Evolutionary conservation across 2,329 filamentous ascomycete genomes (phyloP).

Genomic region (Penicillium sp.): DNA sequence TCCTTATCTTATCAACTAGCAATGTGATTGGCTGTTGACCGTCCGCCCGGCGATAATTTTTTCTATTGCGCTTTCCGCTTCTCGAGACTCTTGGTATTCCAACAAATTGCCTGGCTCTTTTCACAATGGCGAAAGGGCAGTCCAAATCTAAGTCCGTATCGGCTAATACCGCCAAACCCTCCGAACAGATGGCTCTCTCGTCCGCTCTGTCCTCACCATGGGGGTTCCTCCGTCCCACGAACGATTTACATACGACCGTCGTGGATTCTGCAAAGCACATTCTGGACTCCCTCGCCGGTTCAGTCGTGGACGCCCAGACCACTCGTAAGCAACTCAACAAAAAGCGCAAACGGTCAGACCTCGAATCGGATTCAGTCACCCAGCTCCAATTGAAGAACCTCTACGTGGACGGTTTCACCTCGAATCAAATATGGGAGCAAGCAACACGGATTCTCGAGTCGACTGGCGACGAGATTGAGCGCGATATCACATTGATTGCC

Average conservation of each 20-base stretch:
- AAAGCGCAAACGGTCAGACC: conserved; percentile 71
- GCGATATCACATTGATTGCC: conserved; percentile 42
- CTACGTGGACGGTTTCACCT: conserved; percentile 82
- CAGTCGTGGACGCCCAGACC: conserved; percentile 71
- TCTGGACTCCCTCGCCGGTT: conserved; percentile 73
- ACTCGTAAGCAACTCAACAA: conserved; percentile 65
- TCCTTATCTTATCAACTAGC: conserved; percentile 10
- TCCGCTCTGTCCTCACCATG: conserved; percentile 63
- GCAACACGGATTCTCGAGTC: conserved; percentile 77
- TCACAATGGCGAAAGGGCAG: conserved; percentile 21
- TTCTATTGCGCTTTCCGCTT: conserved; percentile 15
- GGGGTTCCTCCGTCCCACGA: conserved; percentile 71
- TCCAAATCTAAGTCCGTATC: background rate
- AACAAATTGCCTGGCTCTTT: conserved; percentile 1
- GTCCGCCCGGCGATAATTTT: conserved; percentile 24
- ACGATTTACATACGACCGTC: conserved; percentile 66
- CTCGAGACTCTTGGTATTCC: background rate
- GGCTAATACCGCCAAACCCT: background rate
- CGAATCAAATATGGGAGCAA: conserved; percentile 92
- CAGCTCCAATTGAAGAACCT: conserved; percentile 78
- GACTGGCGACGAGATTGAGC: conserved; percentile 55
- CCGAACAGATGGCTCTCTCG: conserved; percentile 16
- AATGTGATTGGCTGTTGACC: conserved; percentile 1
- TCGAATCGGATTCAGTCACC: conserved; percentile 47
- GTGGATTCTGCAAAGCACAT: conserved; percentile 75